A percentile compares a stretch with the other conserved stretches of the same genome.
phyloP scores from a whole-genome alignment of 2,329 filamentous ascomycete genomes.

The Xylaria digitata region DNA sequence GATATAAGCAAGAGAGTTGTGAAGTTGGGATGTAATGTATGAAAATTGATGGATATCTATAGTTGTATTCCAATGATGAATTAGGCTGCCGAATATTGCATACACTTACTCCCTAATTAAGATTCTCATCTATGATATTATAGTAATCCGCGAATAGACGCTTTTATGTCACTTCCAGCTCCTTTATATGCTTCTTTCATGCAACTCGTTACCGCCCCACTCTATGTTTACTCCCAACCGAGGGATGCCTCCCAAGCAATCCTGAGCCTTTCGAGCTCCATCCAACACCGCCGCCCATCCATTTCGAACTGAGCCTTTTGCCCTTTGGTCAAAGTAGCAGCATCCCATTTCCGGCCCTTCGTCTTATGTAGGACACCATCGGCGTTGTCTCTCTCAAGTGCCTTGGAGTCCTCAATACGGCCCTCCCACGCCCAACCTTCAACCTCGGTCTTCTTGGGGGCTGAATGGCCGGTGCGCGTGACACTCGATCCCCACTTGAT shows the following conservation, averaged over 20 bases:
- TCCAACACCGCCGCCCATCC: conserved; percentile 72
- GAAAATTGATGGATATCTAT: background rate
- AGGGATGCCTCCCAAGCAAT: conserved; percentile 70
- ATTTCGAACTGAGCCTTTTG: conserved; percentile 70
- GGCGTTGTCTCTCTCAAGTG: conserved; percentile 57
- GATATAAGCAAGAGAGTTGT: background rate
- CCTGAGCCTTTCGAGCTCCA: conserved; percentile 77
- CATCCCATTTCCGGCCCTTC: conserved; percentile 69
- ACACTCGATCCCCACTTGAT: conserved; percentile 88
- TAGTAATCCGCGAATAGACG: background rate
- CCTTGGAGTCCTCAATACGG: conserved; percentile 61
- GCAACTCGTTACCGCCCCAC: background rate
- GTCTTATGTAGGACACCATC: conserved; percentile 62
- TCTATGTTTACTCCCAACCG: conserved; percentile 30
- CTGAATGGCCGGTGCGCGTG: conserved; percentile 66
- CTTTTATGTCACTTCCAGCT: background rate
- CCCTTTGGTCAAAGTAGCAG: conserved; percentile 69
- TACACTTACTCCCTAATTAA: background rate
- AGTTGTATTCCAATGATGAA: background rate
- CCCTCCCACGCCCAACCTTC: conserved; percentile 85
- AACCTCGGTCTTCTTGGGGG: conserved; percentile 82
- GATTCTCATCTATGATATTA: background rate
- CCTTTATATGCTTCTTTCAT: background rate
- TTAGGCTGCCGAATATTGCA: background rate
- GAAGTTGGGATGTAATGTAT: background rate